Evolutionary conservation across 805 yeast genomes (phyloP), one percentile per base, ranked within the genome.

Genomic region (Yamadazyma paraphyllophila): DNA sequence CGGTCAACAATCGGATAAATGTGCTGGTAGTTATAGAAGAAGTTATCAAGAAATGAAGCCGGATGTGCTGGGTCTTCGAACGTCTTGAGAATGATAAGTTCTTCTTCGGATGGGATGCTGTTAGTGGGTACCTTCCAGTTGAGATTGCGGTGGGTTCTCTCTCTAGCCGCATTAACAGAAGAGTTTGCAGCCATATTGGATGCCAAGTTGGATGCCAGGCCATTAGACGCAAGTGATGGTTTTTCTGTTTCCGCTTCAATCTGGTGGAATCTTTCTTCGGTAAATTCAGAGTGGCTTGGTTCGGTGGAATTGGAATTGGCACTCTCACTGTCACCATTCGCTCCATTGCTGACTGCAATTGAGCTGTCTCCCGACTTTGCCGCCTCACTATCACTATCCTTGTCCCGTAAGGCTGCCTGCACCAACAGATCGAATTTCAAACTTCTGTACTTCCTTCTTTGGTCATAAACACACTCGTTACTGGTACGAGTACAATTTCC

Each of bases 1-100:
- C 57, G 59, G 43, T 57, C 51, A 12, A 71, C 50, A 47, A 70
- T 66, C 14, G 75, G 75, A 50, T 67, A 69, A 50, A 56, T 53
- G 50, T 56, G 49, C 43, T 62, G 66, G 48, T 60, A 71, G 52
- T 67, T 69, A 46, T 67, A 66, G 45, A 72, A 70, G 51, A 59
- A 72, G 42, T 63, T 67, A 40, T 51, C 54, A 17, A 61, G 60
- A 47, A 69, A 69, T 7, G 52, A 56, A n/a, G 49, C 29, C 3
- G 75, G 71, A 12, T 30, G 24, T 16, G 59, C 57, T 7, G 46
- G 50, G 36, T 63, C 58, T 6, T 54, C 43, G 27, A 69, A 60
- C 10, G 68, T 55, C 44, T 62, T 63, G 52, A 71, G 60, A 35
- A 63, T 69, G 44, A 70, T 62, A 44, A 60, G 64, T 48, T 71